Base-by-base conservation (phyloP, 129 eudicot genomes). In the Gnaphalium uliginosum region DNA sequence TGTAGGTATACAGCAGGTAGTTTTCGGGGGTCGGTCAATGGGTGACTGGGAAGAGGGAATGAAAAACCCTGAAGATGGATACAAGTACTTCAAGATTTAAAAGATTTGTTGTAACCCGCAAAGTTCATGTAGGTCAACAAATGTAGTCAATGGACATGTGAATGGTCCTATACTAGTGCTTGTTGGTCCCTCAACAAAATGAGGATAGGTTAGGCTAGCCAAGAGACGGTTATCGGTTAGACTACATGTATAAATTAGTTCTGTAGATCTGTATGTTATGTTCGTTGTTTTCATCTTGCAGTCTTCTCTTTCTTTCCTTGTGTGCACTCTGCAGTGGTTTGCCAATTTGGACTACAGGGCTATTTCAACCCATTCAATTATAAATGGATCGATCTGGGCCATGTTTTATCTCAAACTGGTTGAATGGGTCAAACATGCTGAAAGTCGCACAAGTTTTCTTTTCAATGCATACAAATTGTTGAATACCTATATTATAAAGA, bases 1-100 rank as follows among this genome's bases (percentile, higher is more conserved):
- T 79, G 69, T 93, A 84, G 98, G 98, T 39, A 88, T 93, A 48
- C 87, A 93, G 53, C 93, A 93, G 74, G 89, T 90, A 23, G 96
- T 93, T 10, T 90, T 93, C 46, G 98, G 98, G 53, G 98, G 97
- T 37, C 83, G 86, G 23, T 32, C 77, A 19, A 79, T 90, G 85
- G 96, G 98, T 53, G 97, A 93, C 60, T 90, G 97, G 96, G 98
- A 93, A 76, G 98, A 93, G 78, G 98, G 93, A 79, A 93, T 93
- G 98, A 90, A 81, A 41, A 81, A 84, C 75, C 78, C 96, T 0
- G 91, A 85, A 32, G 72, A 73, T 79, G 98, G 96, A 30, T 93
- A 88, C 89, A 93, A 88, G 63, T 75, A 73, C 78, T 89, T 92
- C 76, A 86, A 92, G 80, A 92, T 92, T 66, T 92, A 85, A 46